Percentiles rank a stretch among this genome's conserved stretches.
Conservation (phyloP, 768 basidiomycete species). For the Holtermanniella nyarrowii region DNA sequence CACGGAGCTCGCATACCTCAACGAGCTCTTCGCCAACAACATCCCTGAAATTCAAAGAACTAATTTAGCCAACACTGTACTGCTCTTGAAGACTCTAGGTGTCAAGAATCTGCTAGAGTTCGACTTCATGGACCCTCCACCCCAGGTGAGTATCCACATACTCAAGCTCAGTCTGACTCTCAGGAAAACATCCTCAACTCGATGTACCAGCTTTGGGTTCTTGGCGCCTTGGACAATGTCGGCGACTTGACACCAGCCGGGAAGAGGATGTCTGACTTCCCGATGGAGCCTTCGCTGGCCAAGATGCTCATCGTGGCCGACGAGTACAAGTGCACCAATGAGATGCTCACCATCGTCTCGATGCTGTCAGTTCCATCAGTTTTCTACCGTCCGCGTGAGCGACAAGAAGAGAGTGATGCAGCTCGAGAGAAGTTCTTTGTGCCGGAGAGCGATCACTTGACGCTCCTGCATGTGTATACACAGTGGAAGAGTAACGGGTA, state of each 20-base stretch:
- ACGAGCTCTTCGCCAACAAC: constrained; percentile 88
- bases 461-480: constrained; percentile 87
- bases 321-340: constrained; percentile 81
- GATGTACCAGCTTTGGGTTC: constrained; percentile 99
- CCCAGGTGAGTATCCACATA: constrained; percentile 53
- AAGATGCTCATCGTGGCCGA: constrained; percentile 97
- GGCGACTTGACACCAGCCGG: constrained; percentile 90
- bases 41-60: constrained; percentile 98
- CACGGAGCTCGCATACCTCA: constrained; percentile 92
- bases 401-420: constrained; percentile 95
- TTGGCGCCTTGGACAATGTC: constrained; percentile 91
- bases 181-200: constrained; percentile 96
- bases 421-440: constrained; percentile 98
- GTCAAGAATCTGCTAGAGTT: constrained; percentile 97
- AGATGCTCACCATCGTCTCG: constrained; percentile 97
- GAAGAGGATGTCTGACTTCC: constrained; percentile 97
- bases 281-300: constrained; percentile 98
- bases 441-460: constrained; percentile 94
- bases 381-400: constrained; percentile 92
- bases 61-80: constrained; percentile 91
- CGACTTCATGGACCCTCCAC: constrained; percentile 99
- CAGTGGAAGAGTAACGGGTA: constrained; percentile 97
- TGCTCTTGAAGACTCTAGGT: constrained; percentile 86
- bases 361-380: constrained; percentile 98
- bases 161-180: background rate